These are phyloP conservation scores for Drosera capensis DNA, from an alignment of 148 eudicot species.

Conservation along the genomic window DNA sequence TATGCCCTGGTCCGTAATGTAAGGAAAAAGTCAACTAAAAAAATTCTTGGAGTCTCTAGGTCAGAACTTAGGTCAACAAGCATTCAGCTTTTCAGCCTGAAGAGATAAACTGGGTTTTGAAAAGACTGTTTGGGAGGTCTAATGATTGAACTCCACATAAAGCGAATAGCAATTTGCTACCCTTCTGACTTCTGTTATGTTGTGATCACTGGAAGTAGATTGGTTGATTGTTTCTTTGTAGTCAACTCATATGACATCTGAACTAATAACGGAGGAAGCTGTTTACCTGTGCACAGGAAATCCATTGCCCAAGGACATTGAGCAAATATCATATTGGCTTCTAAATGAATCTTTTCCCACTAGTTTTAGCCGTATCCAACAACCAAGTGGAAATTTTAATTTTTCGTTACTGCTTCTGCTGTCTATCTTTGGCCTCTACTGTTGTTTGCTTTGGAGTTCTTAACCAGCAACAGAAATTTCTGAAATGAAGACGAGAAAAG, in stretches of 20 bases:
- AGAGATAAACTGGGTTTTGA: too few species aligned
- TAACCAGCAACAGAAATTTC: constrained; percentile 49
- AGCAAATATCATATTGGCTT: constrained; percentile 81
- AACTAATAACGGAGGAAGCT: constrained; percentile 81
- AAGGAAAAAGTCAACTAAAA: too few species aligned
- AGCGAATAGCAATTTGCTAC: background rate
- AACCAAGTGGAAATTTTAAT: background rate
- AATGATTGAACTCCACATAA: too few species aligned
- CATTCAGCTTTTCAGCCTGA: too few species aligned
- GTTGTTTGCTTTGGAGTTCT: constrained; percentile 15
- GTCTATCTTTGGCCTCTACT: background rate
- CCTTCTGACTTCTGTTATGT: background rate
- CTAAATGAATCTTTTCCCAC: constrained; percentile 66
- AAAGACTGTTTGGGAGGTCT: too few species aligned
- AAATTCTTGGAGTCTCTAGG: too few species aligned
- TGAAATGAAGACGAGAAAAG: constrained; percentile 79
- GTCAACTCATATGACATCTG: constrained; percentile 98
- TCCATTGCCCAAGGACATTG: constrained; percentile 91
- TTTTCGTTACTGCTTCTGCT: background rate
- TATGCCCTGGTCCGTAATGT: too few species aligned
- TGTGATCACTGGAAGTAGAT: background rate
- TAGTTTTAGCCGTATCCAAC: constrained; percentile 58
- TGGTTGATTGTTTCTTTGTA: constrained; percentile 11
- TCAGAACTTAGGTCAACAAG: too few species aligned
- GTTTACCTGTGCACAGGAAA: constrained; percentile 97